Percentiles rank a stretch among this genome's conserved stretches.
phyloP scores from a whole-genome alignment of 495 filamentous ascomycete genomes.

The Parathielavia hyrcaniae region DNA sequence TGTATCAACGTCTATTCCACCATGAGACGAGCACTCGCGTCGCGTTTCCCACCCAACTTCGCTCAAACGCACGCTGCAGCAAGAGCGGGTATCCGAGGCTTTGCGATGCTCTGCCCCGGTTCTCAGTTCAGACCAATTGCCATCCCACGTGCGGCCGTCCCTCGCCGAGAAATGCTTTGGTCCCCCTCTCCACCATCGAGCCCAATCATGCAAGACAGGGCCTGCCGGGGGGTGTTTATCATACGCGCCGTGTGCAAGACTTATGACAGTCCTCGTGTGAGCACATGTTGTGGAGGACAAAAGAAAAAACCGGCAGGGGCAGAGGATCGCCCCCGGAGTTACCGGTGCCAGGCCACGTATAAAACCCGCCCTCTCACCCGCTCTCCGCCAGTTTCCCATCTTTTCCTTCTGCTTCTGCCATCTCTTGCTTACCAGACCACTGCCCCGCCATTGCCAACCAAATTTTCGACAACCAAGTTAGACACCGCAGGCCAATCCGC shows the following conservation, averaged over 20 bases:
- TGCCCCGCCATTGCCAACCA: not conserved
- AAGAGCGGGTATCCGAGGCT: constrained; percentile 27
- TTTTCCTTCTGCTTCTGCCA: constrained; percentile 2
- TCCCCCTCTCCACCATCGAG: constrained; percentile 1
- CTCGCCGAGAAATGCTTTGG: constrained; percentile 12
- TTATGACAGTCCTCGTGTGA: constrained; percentile 20
- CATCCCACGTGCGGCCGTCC: constrained; percentile 25
- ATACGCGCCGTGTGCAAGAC: constrained; percentile 18
- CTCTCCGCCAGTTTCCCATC: not conserved
- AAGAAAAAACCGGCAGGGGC: constrained; percentile 1
- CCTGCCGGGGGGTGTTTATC: constrained; percentile 18
- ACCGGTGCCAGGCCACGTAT: not conserved
- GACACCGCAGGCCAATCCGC: not conserved
- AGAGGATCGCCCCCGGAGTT: not conserved
- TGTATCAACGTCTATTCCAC: constrained; percentile 25
- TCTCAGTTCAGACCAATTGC: constrained; percentile 18
- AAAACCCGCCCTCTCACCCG: constrained; percentile 7
- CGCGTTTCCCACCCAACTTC: not conserved
- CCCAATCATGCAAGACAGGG: constrained; percentile 22
- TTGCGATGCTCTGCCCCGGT: constrained; percentile 2
- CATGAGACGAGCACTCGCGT: constrained; percentile 10
- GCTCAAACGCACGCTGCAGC: not conserved
- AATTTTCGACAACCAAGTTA: not conserved
- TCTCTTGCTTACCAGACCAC: not conserved
- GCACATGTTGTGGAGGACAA: constrained; percentile 20